Evolutionary conservation across 2,329 filamentous ascomycete genomes (phyloP).

Genomic region (Metarhizium sp.): DNA sequence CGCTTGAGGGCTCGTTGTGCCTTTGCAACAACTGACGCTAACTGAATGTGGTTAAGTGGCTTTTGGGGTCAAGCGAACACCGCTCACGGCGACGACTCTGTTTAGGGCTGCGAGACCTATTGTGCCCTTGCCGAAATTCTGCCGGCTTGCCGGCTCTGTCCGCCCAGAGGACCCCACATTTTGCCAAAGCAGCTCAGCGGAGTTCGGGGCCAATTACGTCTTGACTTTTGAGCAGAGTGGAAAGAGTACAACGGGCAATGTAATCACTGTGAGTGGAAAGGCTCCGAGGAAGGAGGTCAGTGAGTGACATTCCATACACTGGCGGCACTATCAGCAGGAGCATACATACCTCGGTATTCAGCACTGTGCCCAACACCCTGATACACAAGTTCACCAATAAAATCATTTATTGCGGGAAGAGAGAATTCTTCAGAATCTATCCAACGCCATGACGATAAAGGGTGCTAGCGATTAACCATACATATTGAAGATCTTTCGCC

Average conservation of each 20-base stretch:
- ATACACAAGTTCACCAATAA: no score
- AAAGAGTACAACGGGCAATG: no score
- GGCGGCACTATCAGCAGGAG: no score
- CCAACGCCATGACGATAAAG: background rate
- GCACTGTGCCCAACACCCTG: no score
- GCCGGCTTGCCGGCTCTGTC: constrained; percentile 10
- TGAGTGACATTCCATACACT: no score
- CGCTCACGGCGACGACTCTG: constrained; percentile 18
- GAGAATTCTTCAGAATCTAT: background rate
- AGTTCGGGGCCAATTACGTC: background rate
- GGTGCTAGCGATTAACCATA: background rate
- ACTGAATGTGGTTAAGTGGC: constrained; percentile 19
- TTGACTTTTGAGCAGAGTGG: background rate
- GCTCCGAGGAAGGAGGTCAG: no score
- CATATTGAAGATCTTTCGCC: background rate
- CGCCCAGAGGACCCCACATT: no score
- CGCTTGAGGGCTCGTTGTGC: constrained; percentile 30
- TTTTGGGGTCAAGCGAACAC: constrained; percentile 25
- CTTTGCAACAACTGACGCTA: constrained; percentile 25
- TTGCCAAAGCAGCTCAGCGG: background rate
- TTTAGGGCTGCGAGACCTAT: constrained; percentile 35
- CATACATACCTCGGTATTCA: no score
- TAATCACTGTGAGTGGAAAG: no score
- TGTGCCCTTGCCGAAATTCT: constrained; percentile 18
- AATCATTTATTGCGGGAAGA: no score